Conservation (phyloP, 345 rosid genomes). For the Eucalyptus dawsonii region DNA sequence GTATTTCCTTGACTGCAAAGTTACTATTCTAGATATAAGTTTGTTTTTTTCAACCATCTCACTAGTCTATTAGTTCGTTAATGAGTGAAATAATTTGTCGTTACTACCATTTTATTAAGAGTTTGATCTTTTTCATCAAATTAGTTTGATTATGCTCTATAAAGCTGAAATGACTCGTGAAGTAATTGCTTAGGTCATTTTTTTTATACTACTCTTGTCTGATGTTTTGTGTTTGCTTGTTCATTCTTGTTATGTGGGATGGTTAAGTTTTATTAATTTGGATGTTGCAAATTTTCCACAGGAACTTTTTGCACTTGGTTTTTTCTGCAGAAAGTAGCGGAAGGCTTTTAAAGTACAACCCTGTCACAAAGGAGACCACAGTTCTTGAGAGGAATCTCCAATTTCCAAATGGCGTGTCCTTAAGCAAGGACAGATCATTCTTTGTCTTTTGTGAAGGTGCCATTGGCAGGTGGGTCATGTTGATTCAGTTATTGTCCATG, state of each 20-base stretch:
- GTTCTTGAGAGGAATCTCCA: constrained; percentile 55
- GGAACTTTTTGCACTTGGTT: constrained; percentile 83
- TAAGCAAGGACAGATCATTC: constrained; percentile 84
- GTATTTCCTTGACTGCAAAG: background rate
- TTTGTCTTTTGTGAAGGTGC: constrained; percentile 61
- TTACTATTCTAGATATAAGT: background rate
- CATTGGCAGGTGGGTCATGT: constrained; percentile 43
- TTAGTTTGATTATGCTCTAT: background rate
- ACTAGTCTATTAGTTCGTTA: background rate
- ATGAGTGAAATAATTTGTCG: background rate
- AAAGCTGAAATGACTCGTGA: background rate
- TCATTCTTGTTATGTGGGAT: background rate
- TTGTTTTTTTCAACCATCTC: background rate
- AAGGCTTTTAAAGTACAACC: constrained; percentile 71
- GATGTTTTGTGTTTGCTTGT: background rate
- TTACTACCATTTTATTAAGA: background rate
- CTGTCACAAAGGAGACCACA: constrained; percentile 47
- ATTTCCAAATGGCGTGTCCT: constrained; percentile 81
- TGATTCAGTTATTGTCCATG: background rate
- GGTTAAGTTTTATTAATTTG: background rate
- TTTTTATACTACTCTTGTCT: background rate
- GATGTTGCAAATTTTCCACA: constrained; percentile 6
- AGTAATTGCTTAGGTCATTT: background rate
- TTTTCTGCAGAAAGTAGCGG: constrained; percentile 63
- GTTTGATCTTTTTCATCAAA: background rate